Evolutionary conservation across 805 yeast genomes (phyloP).

Genomic region (Candida anglica): DNA sequence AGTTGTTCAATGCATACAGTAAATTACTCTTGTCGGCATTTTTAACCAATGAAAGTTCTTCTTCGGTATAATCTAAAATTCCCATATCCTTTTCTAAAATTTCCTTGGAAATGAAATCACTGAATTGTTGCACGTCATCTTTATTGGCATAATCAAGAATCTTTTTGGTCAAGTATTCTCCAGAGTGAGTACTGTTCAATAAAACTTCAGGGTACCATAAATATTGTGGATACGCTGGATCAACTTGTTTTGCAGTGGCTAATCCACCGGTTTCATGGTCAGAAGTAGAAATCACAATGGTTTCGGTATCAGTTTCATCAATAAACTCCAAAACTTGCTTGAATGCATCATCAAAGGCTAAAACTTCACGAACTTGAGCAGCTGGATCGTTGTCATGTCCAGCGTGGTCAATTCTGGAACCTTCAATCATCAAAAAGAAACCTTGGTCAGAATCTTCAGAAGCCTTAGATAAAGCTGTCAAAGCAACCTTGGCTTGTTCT

Average conservation of each 20-base stretch:
- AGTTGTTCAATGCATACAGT: slow-evolving; percentile 54
- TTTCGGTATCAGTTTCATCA: slow-evolving; percentile 65
- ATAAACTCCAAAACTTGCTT: slow-evolving; percentile 69
- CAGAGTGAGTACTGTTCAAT: slow-evolving; percentile 66
- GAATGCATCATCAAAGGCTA: slow-evolving; percentile 84
- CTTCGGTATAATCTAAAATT: slow-evolving; percentile 48
- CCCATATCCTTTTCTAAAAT: slow-evolving; percentile 67
- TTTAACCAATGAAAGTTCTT: slow-evolving; percentile 40
- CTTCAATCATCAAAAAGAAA: slow-evolving; percentile 83
- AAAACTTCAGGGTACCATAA: slow-evolving; percentile 82
- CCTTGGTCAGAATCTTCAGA: slow-evolving; percentile 75
- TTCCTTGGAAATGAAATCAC: slow-evolving; percentile 48
- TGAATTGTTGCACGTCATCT: slow-evolving; percentile 9
- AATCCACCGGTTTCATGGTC: slow-evolving; percentile 98
- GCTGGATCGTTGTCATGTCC: slow-evolving; percentile 94
- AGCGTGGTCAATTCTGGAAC: slow-evolving; percentile 92
- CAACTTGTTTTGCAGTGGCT: slow-evolving; percentile 77
- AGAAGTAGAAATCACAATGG: slow-evolving; percentile 75
- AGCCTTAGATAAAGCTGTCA: slow-evolving; percentile 62
- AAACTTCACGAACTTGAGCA: slow-evolving; percentile 87
- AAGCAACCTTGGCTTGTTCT: slow-evolving; percentile 74
- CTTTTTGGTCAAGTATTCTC: slow-evolving; percentile 59
- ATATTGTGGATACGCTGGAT: slow-evolving; percentile 73
- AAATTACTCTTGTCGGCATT: slow-evolving; percentile 31
- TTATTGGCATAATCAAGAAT: slow-evolving; percentile 32